These are phyloP conservation scores for Penicillium sclerotiorum DNA, from an alignment of 2,329 filamentous ascomycete genomes.

Conservation along the genomic window DNA sequence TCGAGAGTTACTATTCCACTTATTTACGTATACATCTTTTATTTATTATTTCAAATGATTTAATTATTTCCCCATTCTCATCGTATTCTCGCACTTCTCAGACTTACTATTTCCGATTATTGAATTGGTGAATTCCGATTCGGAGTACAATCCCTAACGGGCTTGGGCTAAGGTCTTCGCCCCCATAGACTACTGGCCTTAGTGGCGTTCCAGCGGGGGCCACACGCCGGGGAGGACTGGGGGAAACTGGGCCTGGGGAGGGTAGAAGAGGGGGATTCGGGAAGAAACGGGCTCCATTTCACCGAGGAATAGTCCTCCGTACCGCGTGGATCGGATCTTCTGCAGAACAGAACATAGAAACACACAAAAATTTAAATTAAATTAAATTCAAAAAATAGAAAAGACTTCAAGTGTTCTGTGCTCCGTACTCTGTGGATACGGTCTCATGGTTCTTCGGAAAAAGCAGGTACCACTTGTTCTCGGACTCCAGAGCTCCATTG, in stretches of 20 bases:
- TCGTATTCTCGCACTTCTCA: too few species aligned
- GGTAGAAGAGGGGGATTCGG: slow-evolving; percentile 15
- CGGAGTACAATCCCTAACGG: background rate
- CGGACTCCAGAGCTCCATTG: too few species aligned
- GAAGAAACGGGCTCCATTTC: slow-evolving; percentile 15
- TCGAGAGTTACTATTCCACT: background rate
- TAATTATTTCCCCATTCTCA: too few species aligned
- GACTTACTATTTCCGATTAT: background rate
- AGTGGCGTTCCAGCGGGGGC: background rate
- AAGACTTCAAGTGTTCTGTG: background rate
- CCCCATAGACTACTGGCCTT: background rate
- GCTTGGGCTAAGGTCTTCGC: background rate
- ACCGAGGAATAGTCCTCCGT: background rate
- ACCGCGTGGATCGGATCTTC: too few species aligned
- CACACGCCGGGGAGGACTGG: slow-evolving; percentile 4
- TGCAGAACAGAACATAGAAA: too few species aligned
- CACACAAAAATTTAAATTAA: too few species aligned
- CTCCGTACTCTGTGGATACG: background rate
- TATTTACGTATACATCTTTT: background rate
- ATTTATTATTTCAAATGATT: background rate
- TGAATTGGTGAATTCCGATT: background rate
- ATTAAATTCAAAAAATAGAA: background rate
- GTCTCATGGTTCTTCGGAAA: background rate
- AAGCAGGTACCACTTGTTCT: slow-evolving; percentile 6
- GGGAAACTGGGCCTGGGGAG: slow-evolving; percentile 2